Percentiles rank a stretch among this genome's conserved stretches.
phyloP scores from a whole-genome alignment of 768 basidiomycete genomes.

The Amanita phalloides region DNA sequence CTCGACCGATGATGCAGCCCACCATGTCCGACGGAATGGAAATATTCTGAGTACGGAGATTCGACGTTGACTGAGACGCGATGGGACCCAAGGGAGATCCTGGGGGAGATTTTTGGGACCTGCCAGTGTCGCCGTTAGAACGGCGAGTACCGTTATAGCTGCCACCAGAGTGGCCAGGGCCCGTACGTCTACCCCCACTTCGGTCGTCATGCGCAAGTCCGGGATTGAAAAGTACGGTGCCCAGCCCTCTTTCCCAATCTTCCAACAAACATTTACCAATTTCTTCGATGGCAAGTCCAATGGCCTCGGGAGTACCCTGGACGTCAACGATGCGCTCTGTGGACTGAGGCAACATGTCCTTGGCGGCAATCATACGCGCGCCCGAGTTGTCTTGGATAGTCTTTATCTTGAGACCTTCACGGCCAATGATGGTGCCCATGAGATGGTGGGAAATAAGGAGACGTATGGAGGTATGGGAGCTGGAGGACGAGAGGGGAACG shows the following conservation, averaged over 20 bases:
- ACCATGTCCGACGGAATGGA: conserved; percentile 99
- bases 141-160: conserved; percentile 45
- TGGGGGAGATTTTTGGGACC: conserved; percentile 39
- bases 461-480: conserved; percentile 80
- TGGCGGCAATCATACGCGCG: conserved; percentile 96
- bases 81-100: conserved; percentile 35
- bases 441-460: conserved; percentile 98
- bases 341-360: conserved; percentile 98
- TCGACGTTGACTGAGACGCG: conserved; percentile 51
- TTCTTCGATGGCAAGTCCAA: conserved; percentile 89
- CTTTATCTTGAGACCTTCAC: conserved; percentile 95
- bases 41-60: conserved; percentile 96
- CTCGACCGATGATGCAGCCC: conserved; percentile 91
- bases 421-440: conserved; percentile 98
- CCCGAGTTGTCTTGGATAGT: conserved; percentile 95
- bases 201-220: conserved; percentile 67
- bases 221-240: conserved; percentile 94
- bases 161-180: conserved; percentile 36
- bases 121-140: conserved; percentile 46
- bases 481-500: conserved; percentile 55
- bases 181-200: conserved; percentile 33
- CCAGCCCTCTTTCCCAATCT: conserved; percentile 91
- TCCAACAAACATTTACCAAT: conserved; percentile 93
- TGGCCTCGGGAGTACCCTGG: conserved; percentile 86
- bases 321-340: conserved; percentile 99